Evolutionary conservation across 2,329 filamentous ascomycete species (phyloP).

Genomic region (Alternaria viburni): DNA sequence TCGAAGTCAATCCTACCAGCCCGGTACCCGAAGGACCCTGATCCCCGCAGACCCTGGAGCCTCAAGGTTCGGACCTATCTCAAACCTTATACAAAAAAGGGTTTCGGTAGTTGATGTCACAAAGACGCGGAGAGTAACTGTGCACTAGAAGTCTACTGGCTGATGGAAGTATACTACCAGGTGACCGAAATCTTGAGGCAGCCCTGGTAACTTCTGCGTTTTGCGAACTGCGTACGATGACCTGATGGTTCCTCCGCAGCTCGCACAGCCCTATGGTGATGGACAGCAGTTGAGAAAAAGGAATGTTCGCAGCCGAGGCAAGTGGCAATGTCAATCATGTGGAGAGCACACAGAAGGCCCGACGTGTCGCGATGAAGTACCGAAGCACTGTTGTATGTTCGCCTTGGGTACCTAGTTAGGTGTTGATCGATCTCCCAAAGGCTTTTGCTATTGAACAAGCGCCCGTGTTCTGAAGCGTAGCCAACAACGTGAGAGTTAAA

Average conservation of each 20-base stretch:
- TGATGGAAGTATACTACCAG: not conserved
- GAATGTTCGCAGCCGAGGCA: not conserved
- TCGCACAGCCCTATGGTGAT: not conserved
- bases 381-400: not conserved
- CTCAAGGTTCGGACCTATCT: not conserved
- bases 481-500: not conserved
- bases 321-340: not conserved
- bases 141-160: not conserved
- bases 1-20: not conserved
- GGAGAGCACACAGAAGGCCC: not conserved
- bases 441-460: not conserved
- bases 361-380: not conserved
- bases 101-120: not conserved
- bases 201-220: not conserved
- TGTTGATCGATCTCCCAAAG: not conserved
- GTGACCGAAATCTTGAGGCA: not conserved
- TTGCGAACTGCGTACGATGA: not conserved
- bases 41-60: not conserved
- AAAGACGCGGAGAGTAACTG: not conserved
- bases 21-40: not conserved
- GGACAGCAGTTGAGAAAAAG: not conserved
- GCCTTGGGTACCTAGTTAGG: not conserved
- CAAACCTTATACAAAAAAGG: not conserved
- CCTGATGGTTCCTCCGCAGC: not conserved
- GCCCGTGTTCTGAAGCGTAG: not conserved